phyloP scores from a whole-genome alignment of 2,329 filamentous ascomycete genomes.

The Penicillium aurantiogriseum region DNA sequence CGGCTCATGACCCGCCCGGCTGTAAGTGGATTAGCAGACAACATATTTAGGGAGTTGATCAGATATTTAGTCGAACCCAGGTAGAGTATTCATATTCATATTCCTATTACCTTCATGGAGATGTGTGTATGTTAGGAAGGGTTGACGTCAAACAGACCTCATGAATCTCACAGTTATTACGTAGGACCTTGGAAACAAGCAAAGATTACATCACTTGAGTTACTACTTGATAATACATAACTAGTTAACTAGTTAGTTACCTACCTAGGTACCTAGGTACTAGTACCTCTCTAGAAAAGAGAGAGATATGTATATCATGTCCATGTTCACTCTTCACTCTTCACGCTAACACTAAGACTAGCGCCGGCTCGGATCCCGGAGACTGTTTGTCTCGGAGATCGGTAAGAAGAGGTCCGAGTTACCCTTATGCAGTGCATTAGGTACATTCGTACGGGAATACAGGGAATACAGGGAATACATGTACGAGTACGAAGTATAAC shows the following conservation, averaged over 20 bases:
- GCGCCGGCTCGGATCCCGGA: neutral
- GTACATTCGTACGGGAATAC: too few relatives aligned
- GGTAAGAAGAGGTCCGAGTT: neutral
- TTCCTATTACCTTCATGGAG: neutral
- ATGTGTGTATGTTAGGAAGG: neutral
- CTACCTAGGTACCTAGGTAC: too few relatives aligned
- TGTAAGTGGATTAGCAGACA: constrained; percentile 3
- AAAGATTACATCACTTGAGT: neutral
- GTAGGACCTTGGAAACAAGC: neutral
- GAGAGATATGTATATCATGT: too few relatives aligned
- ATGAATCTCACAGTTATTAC: neutral
- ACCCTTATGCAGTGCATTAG: neutral
- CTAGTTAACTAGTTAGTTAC: too few relatives aligned
- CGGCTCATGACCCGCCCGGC: constrained; percentile 3
- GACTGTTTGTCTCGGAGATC: neutral
- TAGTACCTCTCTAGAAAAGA: too few relatives aligned
- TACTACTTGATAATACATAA: too few relatives aligned
- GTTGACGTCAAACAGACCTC: constrained; percentile 26
- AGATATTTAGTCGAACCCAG: too few relatives aligned
- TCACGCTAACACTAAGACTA: neutral
- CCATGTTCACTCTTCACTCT: too few relatives aligned
- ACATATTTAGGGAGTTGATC: constrained; percentile 7
- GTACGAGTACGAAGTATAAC: too few relatives aligned
- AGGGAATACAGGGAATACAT: too few relatives aligned
- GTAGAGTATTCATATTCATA: neutral